A percentile compares a stretch with the other conserved stretches of the same genome.
These are phyloP conservation scores for Aspergillus fumigatus DNA, from an alignment of 2,329 filamentous ascomycete genomes.

Conservation along the genomic window DNA sequence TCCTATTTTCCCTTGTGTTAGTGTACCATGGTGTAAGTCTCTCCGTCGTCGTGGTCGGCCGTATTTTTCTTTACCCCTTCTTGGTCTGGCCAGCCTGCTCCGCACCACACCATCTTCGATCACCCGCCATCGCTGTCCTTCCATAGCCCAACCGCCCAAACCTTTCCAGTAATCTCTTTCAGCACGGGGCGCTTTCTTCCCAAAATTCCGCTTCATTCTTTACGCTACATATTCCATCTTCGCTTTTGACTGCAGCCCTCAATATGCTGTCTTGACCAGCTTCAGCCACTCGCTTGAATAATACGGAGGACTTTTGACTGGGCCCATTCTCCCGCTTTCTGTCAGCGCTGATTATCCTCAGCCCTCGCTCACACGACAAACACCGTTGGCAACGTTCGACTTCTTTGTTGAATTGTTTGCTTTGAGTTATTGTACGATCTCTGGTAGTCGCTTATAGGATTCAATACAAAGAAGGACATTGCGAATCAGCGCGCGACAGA, in stretches of 20 bases:
- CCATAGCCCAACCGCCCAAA: background rate
- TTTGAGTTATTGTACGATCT: background rate
- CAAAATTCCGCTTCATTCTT: background rate
- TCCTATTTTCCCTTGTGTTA: background rate
- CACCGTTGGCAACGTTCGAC: background rate
- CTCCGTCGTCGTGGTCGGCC: background rate
- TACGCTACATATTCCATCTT: background rate
- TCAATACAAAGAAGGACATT: background rate
- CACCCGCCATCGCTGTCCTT: background rate
- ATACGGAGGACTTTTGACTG: background rate
- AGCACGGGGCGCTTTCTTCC: background rate
- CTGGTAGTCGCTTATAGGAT: background rate
- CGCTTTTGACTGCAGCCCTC: background rate
- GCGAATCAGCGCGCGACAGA: background rate
- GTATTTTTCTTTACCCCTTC: background rate
- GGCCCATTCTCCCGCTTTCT: background rate
- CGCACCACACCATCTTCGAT: background rate
- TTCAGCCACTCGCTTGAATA: background rate
- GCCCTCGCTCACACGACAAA: background rate
- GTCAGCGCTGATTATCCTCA: background rate
- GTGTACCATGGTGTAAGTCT: background rate
- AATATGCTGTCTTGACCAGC: background rate
- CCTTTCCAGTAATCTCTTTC: background rate
- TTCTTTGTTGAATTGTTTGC: background rate
- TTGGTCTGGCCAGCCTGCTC: background rate